Evolutionary conservation across 2,329 filamentous ascomycete genomes (phyloP), one percentile per base, ranked within the genome.

Genomic region (Pezizomycotina sp.): DNA sequence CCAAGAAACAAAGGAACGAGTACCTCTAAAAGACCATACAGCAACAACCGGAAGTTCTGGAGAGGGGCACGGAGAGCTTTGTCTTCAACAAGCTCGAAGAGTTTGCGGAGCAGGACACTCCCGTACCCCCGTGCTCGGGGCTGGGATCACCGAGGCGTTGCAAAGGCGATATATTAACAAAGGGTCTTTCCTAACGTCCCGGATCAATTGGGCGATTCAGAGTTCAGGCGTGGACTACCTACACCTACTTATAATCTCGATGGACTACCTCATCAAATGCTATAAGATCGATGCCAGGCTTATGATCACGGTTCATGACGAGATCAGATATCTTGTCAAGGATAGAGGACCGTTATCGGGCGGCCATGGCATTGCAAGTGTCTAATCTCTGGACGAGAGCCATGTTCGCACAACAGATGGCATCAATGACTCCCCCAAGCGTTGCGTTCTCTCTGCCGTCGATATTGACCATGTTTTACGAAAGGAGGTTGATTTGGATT

Each of bases 161-260:
- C 91, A 92, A 76, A 68, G 75, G 34, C 74, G 80, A 10, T 92
- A 77, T 53, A 74, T 98, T 50, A 80, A 69, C 57, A 89, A 81
- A 53, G 83, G 84, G 22, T 81, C 77, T 14, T 98, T 92, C 60
- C 76, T 98, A 61, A 93, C 89, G 1, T 91, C 79, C 12, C 76
- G 91, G 21, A 95, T 98, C 60, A 98, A 98, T 55, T 98, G 89
- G 89, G 89, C 89, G 3, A 95, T 98, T 49, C 89, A 98, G 53
- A 93, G 84, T 1, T 92, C 81, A 0, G 89, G 91, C 4, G 86
- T 95, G 3, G 91, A 98, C 57, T 98, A 98, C 56, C 69, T 98
- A 2, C 89, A 98, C 53, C 71, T 98, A 4, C 68, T 98, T 12
- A 82, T 98, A 46, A 71, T 95, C 2, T 68, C 74, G 9, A 98